Evolutionary conservation across 176 grass and related monocot species (phyloP), one percentile per base, ranked within the genome.

Genomic region (Aegilops bicornis): DNA sequence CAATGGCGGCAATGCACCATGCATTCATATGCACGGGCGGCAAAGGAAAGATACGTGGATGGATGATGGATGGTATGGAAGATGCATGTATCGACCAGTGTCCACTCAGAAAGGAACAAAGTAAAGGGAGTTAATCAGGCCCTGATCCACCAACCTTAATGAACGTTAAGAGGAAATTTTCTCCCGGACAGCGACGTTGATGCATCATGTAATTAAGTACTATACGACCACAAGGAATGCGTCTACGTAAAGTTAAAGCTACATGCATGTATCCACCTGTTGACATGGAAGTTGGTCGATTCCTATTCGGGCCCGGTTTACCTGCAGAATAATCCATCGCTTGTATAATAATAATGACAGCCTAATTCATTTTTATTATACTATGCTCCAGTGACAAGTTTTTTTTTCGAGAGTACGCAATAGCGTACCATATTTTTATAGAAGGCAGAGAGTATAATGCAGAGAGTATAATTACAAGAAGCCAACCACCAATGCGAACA

Each of bases 241-340:
- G 77, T 86, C 64, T 82, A 72, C 79, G 84, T 82, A 13, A 82
- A 90, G 84, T 14, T 74, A 72, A 90, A 82, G 88, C 3, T 43
- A 67, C 61, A 67, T 16, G 71, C n/a, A 7, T 73, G 39, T 36
- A 83, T 56, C 58, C 69, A 37, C 48, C 16, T 30, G 47, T 71
- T 73, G 13, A 42, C n/a, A 82, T 79, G 24, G 30, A 61, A 24
- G 35, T 45, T 23, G 31, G 8, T 73, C 43, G 54, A 2, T 23
- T 27, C 14, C 56, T 61, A 14, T 64, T 64, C 23, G 45, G 35
- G 25, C 48, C 78, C 64, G 5, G 16, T 71, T 80, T 72, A 32
- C 39, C 20, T 6, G 9, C 37, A 45, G 12, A 43, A 68, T 85
- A 61, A 33, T 20, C 59, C 14, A 48, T 58, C 19, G 54, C 54